phyloP scores from a whole-genome alignment of 73 alveolate genomes.

The Paramecium sexaurelia region DNA sequence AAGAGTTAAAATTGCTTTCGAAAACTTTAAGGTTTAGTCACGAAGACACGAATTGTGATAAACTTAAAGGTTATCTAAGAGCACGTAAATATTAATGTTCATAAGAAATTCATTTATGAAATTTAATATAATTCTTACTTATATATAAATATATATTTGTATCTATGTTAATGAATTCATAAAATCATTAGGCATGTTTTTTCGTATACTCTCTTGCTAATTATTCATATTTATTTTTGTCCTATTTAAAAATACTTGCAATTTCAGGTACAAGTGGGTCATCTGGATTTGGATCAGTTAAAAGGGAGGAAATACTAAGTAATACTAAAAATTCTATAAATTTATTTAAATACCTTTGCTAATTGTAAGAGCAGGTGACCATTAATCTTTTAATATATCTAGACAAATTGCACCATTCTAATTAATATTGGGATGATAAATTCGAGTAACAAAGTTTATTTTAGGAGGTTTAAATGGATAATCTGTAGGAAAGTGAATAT shows the following conservation, averaged over 20 bases:
- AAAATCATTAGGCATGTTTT: constrained; percentile 74
- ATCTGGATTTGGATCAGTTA: constrained; percentile 94
- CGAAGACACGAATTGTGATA: neutral
- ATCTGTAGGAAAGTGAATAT: constrained; percentile 87
- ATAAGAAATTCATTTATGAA: neutral
- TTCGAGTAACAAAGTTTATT: constrained; percentile 81
- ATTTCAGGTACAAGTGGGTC: constrained; percentile 90
- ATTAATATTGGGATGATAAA: constrained; percentile 95
- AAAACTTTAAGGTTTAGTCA: neutral
- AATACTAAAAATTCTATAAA: constrained; percentile 62
- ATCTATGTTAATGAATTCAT: neutral
- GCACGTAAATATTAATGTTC: neutral
- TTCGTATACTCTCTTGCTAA: constrained; percentile 92
- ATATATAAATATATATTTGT: neutral
- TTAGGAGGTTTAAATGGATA: constrained; percentile 97
- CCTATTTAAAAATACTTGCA: constrained; percentile 79
- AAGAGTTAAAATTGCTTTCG: neutral
- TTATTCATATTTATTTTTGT: constrained; percentile 74
- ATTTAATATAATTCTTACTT: neutral
- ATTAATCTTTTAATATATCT: constrained; percentile 91
- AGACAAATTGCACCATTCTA: constrained; percentile 90
- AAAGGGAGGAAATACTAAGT: constrained; percentile 84
- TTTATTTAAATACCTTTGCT: constrained; percentile 71
- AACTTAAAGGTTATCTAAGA: neutral
- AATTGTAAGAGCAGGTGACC: constrained; percentile 85